phyloP scores from a whole-genome alignment of 2,329 filamentous ascomycete species.

The Fusarium agapanthi region DNA sequence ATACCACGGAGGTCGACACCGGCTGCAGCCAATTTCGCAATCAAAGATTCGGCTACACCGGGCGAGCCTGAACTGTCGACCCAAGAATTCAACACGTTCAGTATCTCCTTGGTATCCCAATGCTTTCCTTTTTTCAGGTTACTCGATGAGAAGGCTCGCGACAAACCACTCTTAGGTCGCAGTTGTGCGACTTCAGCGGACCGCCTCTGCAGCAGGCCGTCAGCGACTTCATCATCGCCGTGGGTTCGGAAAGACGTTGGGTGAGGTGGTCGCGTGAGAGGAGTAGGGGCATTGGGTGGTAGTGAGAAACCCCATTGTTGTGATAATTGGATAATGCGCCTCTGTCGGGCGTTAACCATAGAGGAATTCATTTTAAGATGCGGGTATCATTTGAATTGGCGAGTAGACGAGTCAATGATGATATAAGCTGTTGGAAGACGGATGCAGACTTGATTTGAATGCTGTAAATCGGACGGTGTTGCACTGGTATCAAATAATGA shows the following conservation, averaged over 20 bases:
- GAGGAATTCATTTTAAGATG: constrained; percentile 43
- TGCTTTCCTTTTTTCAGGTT: constrained; percentile 57
- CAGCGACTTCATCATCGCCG: constrained; percentile 61
- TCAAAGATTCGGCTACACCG: constrained; percentile 64
- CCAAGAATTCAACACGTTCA: constrained; percentile 60
- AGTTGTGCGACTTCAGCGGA: constrained; percentile 47
- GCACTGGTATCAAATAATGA: background rate
- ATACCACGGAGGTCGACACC: constrained; percentile 62
- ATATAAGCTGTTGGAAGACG: background rate
- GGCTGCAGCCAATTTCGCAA: constrained; percentile 57
- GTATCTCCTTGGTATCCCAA: constrained; percentile 63
- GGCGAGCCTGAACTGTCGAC: constrained; percentile 59
- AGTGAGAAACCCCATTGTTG: constrained; percentile 58
- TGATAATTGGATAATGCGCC: constrained; percentile 60
- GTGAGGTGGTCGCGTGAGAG: constrained; percentile 53
- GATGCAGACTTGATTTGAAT: background rate
- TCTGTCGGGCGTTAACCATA: constrained; percentile 51
- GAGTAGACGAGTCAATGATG: background rate
- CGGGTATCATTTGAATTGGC: constrained; percentile 19
- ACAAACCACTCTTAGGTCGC: constrained; percentile 52
- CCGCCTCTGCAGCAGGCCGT: constrained; percentile 61
- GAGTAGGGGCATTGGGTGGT: constrained; percentile 51
- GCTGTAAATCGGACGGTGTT: background rate
- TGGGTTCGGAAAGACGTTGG: constrained; percentile 55
- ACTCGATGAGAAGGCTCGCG: constrained; percentile 49